Conservation (phyloP, 768 basidiomycete species). For the Amanita subjunquillea region DNA sequence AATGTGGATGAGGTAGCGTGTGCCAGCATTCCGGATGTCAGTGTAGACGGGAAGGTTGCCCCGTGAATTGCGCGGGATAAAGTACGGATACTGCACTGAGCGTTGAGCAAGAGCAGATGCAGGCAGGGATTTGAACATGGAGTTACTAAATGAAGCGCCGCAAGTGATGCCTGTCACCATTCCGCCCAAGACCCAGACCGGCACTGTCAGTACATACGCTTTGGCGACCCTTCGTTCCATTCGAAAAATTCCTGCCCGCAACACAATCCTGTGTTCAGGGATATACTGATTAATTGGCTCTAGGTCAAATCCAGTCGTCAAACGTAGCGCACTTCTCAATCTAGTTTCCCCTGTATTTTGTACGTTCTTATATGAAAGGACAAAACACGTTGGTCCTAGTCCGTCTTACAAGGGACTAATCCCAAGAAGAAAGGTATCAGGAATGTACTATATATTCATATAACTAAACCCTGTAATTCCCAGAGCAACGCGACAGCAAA, state of each 20-base stretch:
- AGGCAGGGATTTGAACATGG: neutral
- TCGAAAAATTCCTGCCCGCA: too few species aligned
- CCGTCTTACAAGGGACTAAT: neutral
- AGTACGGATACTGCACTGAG: slow-evolving; percentile 32
- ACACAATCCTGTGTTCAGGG: too few species aligned
- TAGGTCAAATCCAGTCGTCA: too few species aligned
- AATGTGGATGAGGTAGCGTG: slow-evolving; percentile 46
- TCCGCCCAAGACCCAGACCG: too few species aligned
- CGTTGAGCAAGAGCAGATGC: neutral
- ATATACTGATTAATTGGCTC: too few species aligned
- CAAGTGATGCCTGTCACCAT: neutral
- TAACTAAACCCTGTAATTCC: neutral
- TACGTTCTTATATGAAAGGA: neutral
- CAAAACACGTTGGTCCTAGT: too few species aligned
- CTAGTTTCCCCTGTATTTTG: neutral
- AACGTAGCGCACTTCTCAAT: neutral
- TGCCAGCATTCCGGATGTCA: slow-evolving; percentile 58
- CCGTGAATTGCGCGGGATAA: slow-evolving; percentile 53
- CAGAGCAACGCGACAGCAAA: neutral
- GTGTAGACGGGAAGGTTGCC: slow-evolving; percentile 70
- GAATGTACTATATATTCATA: slow-evolving; percentile 4
- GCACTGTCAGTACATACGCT: too few species aligned
- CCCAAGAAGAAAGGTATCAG: neutral
- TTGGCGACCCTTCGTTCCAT: neutral
- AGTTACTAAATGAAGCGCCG: neutral